Evolutionary conservation across 163 green algal species (phyloP).

Genomic region (Scenedesmus sp.): DNA sequence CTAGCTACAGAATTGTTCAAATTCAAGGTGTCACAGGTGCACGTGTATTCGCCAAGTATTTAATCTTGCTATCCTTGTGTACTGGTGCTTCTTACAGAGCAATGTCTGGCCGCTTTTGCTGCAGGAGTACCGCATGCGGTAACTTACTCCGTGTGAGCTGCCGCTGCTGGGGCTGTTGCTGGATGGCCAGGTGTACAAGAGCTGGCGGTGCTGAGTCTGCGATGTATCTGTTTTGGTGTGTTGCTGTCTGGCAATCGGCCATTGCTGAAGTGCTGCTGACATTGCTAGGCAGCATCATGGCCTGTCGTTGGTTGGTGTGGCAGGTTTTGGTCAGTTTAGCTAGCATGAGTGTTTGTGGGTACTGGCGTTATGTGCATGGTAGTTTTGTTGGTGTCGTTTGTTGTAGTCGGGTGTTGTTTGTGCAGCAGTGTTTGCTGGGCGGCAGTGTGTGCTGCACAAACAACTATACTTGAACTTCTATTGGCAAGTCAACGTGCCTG

Average conservation of each 20-base stretch:
- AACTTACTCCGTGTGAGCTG: neutral
- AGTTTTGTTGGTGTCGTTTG: neutral
- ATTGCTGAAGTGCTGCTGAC: neutral
- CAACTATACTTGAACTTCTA: too few relatives aligned
- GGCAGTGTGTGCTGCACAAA: too few relatives aligned
- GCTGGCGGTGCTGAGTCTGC: neutral
- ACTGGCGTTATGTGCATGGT: too few relatives aligned
- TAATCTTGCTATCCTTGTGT: too few relatives aligned
- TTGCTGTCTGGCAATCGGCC: too few relatives aligned
- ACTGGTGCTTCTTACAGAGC: too few relatives aligned
- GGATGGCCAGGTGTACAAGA: neutral
- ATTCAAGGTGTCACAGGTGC: too few relatives aligned
- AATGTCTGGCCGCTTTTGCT: neutral
- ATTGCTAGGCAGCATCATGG: neutral
- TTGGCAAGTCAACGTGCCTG: too few relatives aligned
- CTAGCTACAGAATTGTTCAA: too few relatives aligned
- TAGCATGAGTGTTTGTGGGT: neutral
- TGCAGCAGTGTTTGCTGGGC: too few relatives aligned
- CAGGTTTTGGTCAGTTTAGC: neutral
- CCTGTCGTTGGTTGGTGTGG: neutral
- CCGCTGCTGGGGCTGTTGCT: neutral
- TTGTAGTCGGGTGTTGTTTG: neutral
- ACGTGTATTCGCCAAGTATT: too few relatives aligned
- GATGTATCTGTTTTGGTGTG: neutral
- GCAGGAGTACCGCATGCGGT: slow-evolving; percentile 56